Evolutionary conservation across 805 yeast species (phyloP).

Genomic region (Metschnikowia cerradonensis): DNA sequence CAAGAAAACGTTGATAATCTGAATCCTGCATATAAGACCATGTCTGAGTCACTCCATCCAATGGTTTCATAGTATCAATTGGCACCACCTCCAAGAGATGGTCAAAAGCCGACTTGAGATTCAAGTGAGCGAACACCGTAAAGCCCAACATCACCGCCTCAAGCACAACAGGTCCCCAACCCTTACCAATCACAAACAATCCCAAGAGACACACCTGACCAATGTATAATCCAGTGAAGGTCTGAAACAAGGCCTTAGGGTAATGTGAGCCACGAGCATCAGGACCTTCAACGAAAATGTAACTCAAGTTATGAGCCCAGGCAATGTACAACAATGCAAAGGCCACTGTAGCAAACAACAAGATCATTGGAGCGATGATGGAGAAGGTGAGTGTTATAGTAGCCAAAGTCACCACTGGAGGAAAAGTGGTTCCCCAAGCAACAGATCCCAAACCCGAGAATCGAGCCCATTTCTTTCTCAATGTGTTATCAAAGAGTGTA

Average conservation of each 20-base stretch:
- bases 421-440: conserved; percentile 75
- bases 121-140: conserved; percentile 67
- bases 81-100: conserved; percentile 58
- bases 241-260: conserved; percentile 85
- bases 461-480: conserved; percentile 63
- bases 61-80: conserved; percentile 68
- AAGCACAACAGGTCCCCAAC: conserved; percentile 90
- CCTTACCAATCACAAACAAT: conserved; percentile 81
- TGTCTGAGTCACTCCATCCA: conserved; percentile 66
- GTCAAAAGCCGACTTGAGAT: conserved; percentile 60
- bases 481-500: conserved; percentile 53
- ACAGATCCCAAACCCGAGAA: conserved; percentile 50
- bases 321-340: conserved; percentile 73
- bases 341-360: conserved; percentile 68
- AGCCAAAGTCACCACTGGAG: conserved; percentile 68
- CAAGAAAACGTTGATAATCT: conserved; percentile 34
- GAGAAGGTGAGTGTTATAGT: conserved; percentile 65
- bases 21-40: conserved; percentile 45
- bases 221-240: conserved; percentile 80
- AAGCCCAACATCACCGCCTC: conserved; percentile 60
- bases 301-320: conserved; percentile 71
- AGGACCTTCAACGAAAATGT: conserved; percentile 60
- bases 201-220: conserved; percentile 87
- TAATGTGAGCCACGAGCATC: conserved; percentile 81
- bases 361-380: conserved; percentile 76